These are phyloP conservation scores for Geranomyces michiganensis DNA, from an alignment of 192 early-diverging fungal genomes.

Conservation along the genomic window DNA sequence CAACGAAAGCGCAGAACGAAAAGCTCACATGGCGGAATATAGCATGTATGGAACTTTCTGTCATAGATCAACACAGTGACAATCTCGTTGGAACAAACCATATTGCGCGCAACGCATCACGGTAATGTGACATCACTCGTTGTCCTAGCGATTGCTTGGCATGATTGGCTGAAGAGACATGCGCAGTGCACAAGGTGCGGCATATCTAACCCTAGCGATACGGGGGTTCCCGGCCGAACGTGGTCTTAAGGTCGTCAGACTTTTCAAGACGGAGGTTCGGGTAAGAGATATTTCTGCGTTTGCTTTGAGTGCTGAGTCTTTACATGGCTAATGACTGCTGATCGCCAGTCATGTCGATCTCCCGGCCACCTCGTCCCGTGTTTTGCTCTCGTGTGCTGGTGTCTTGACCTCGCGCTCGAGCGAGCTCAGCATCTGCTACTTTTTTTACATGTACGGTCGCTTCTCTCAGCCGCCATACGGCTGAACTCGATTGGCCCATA, in stretches of 20 bases:
- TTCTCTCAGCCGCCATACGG: slow-evolving; percentile 84
- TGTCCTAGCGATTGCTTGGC: not conserved
- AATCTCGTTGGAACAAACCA: slow-evolving; percentile 46
- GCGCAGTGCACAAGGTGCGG: slow-evolving; percentile 64
- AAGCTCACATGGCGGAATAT: too few relatives aligned
- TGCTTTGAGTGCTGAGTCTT: not conserved
- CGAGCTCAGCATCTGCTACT: slow-evolving; percentile 75
- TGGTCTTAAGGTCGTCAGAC: slow-evolving; percentile 12
- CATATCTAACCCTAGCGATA: slow-evolving; percentile 64
- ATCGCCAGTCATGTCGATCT: slow-evolving; percentile 12
- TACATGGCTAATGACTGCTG: slow-evolving; percentile 15
- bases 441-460: slow-evolving; percentile 83
- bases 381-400: slow-evolving; percentile 72
- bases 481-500: slow-evolving; percentile 90
- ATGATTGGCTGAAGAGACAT: not conserved
- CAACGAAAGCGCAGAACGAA: too few relatives aligned
- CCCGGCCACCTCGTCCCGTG: slow-evolving; percentile 79
- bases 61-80: slow-evolving; percentile 30
- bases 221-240: slow-evolving; percentile 57
- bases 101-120: slow-evolving; percentile 69
- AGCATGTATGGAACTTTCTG: not conserved
- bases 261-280: slow-evolving; percentile 30
- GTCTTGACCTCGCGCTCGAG: slow-evolving; percentile 58
- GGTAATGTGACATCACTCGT: slow-evolving; percentile 7
- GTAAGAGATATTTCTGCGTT: not conserved